A percentile compares a stretch with the other conserved stretches of the same genome.
Conservation (phyloP, 805 yeast genomes). For the Metschnikowia picachoensis region DNA sequence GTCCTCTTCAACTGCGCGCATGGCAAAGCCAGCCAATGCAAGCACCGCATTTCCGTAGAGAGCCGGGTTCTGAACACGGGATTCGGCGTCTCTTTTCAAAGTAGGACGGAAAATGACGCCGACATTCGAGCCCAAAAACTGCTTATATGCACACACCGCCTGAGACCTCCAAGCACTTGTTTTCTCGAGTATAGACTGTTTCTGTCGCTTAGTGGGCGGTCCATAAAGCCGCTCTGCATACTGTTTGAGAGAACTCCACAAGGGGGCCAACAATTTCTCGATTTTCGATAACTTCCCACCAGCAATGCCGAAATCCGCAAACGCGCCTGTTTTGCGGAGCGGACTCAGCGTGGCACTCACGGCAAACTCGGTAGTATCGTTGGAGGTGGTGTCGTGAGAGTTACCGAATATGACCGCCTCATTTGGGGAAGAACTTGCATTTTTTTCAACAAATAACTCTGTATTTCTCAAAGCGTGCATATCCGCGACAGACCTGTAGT, state of each 20-base stretch:
- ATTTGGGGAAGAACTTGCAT: not conserved
- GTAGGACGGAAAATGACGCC: conserved; percentile 40
- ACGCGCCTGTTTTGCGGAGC: conserved; percentile 2
- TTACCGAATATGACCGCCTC: conserved; percentile 33
- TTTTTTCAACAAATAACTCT: conserved; percentile 12
- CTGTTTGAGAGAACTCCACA: conserved; percentile 1
- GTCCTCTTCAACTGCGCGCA: conserved; percentile 64
- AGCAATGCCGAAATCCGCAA: not conserved
- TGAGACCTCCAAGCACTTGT: not conserved
- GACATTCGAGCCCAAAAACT: conserved; percentile 28
- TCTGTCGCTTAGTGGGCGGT: conserved; percentile 1
- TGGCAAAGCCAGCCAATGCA: conserved; percentile 52
- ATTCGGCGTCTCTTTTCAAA: conserved; percentile 52
- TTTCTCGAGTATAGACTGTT: conserved; percentile 1
- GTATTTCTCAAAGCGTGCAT: conserved; percentile 24
- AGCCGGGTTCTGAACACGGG: conserved; percentile 56
- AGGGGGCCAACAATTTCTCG: not conserved
- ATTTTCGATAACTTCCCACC: not conserved
- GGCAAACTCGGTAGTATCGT: conserved; percentile 12
- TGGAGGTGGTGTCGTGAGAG: conserved; percentile 19
- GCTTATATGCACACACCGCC: conserved; percentile 15
- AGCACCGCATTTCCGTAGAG: conserved; percentile 61
- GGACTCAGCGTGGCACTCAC: conserved; percentile 15
- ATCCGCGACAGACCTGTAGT: conserved; percentile 30
- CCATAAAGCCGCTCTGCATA: not conserved